Evolutionary conservation across 257 asterid genomes (phyloP).

Genomic region (Salvia hispanica): DNA sequence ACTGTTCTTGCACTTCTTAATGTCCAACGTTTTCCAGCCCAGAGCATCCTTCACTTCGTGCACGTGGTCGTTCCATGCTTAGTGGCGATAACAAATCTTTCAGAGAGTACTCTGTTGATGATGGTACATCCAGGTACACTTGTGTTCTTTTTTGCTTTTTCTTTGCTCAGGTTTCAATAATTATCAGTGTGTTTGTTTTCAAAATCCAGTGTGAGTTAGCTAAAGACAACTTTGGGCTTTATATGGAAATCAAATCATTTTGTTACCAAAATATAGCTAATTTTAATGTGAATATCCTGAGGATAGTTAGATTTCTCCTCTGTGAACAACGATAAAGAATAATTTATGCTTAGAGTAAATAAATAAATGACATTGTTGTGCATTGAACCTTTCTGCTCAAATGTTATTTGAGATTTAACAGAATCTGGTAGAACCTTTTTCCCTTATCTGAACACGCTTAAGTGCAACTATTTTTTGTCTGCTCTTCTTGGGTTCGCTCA

Average conservation of each 20-base stretch:
- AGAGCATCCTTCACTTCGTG: constrained; percentile 75
- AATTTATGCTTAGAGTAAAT: constrained; percentile 14
- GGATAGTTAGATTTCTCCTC: constrained; percentile 8
- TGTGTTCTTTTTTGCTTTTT: constrained; percentile 9
- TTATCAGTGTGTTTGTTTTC: constrained; percentile 1
- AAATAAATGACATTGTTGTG: neutral
- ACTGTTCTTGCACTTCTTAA: constrained; percentile 32
- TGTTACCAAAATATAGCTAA: constrained; percentile 8
- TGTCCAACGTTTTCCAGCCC: constrained; percentile 59
- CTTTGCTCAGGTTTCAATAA: neutral
- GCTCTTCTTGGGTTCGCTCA: constrained; percentile 26
- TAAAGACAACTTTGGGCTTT: constrained; percentile 14
- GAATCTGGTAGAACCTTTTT: neutral
- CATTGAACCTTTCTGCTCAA: constrained; percentile 15
- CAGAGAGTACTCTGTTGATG: constrained; percentile 56
- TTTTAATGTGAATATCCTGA: constrained; percentile 19
- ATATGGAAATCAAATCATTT: constrained; percentile 17
- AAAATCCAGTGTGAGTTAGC: constrained; percentile 1
- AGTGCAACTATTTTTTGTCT: constrained; percentile 3
- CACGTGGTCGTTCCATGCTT: constrained; percentile 83
- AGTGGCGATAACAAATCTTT: constrained; percentile 72
- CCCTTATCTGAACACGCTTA: constrained; percentile 16
- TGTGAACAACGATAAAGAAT: neutral
- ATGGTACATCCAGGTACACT: constrained; percentile 66
- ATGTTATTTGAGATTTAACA: constrained; percentile 16